A percentile compares a stretch with the other conserved stretches of the same genome.
Evolutionary conservation across 2,329 filamentous ascomycete species (phyloP).

Genomic region (Xylariaceae sp.): DNA sequence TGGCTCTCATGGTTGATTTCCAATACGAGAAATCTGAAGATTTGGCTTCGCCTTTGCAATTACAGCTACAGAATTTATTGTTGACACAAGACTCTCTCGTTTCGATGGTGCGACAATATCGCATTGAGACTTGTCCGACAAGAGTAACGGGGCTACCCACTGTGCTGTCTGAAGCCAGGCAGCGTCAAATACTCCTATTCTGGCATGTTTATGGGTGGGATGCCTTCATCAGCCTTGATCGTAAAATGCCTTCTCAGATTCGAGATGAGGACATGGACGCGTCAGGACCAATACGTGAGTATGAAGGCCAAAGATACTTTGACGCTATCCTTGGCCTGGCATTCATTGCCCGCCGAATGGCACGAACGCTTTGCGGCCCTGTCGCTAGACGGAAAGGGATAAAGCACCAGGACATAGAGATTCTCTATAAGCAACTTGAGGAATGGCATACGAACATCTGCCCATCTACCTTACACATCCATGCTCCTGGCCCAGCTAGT

Average conservation of each 20-base stretch:
- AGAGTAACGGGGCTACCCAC: not conserved
- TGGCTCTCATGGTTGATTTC: constrained; percentile 16
- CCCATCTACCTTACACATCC: constrained; percentile 3
- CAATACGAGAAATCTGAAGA: too few relatives aligned
- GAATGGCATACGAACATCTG: constrained; percentile 11
- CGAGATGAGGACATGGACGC: constrained; percentile 14
- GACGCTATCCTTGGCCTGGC: constrained; percentile 14
- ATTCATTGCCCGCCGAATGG: constrained; percentile 9
- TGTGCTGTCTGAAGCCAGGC: constrained; percentile 1
- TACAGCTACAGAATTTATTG: too few relatives aligned
- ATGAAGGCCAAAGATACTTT: constrained; percentile 11
- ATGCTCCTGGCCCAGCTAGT: not conserved
- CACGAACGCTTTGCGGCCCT: constrained; percentile 4
- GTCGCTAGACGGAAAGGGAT: constrained; percentile 6
- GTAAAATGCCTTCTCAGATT: constrained; percentile 9
- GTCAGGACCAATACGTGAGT: not conserved
- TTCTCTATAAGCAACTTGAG: constrained; percentile 8
- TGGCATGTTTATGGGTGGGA: constrained; percentile 12
- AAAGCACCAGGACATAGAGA: constrained; percentile 10
- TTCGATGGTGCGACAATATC: too few relatives aligned
- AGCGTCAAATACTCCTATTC: constrained; percentile 12
- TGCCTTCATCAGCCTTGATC: constrained; percentile 13
- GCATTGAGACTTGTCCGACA: too few relatives aligned
- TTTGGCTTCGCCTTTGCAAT: too few relatives aligned
- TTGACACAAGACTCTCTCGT: too few relatives aligned